A percentile compares a stretch with the other conserved stretches of the same genome.
phyloP scores from a whole-genome alignment of 148 eudicot genomes.

The Vaccinium macrocarpon region DNA sequence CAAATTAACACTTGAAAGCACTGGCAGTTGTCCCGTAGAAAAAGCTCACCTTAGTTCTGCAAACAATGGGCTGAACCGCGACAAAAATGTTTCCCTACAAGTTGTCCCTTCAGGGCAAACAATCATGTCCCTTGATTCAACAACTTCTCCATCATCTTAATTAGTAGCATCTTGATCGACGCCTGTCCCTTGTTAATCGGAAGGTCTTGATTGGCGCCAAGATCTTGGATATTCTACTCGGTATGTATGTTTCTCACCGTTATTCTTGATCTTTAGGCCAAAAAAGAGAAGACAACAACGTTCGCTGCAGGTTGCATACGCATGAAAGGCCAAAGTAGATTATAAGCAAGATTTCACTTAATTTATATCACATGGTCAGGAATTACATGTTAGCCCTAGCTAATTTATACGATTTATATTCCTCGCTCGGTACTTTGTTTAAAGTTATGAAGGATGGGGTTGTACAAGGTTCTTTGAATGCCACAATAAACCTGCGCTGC shows the following conservation, averaged over 20 bases:
- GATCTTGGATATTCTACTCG: constrained; percentile 63
- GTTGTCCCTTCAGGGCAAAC: constrained; percentile 91
- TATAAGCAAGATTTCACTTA: too few relatives aligned
- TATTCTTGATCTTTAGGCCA: constrained; percentile 48
- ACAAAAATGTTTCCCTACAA: constrained; percentile 64
- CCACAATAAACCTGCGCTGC: not conserved
- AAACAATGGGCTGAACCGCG: constrained; percentile 77
- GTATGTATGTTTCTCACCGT: constrained; percentile 70
- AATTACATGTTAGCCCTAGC: too few relatives aligned
- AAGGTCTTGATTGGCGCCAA: constrained; percentile 69
- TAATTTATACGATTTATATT: too few relatives aligned
- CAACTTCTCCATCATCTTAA: constrained; percentile 49
- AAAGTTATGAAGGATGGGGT: not conserved
- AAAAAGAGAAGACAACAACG: constrained; percentile 53
- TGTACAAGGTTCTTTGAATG: not conserved
- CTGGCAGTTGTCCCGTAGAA: constrained; percentile 79
- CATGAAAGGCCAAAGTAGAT: constrained; percentile 62
- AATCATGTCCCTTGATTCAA: constrained; percentile 55
- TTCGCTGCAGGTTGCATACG: constrained; percentile 76
- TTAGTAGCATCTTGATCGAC: constrained; percentile 46
- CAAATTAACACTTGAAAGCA: constrained; percentile 58
- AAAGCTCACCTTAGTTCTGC: constrained; percentile 65
- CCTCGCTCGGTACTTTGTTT: too few relatives aligned
- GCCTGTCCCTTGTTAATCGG: constrained; percentile 51
- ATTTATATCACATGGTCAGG: too few relatives aligned